Conservation (phyloP, 495 filamentous ascomycete genomes). For the Trichoderma asperelloides region DNA sequence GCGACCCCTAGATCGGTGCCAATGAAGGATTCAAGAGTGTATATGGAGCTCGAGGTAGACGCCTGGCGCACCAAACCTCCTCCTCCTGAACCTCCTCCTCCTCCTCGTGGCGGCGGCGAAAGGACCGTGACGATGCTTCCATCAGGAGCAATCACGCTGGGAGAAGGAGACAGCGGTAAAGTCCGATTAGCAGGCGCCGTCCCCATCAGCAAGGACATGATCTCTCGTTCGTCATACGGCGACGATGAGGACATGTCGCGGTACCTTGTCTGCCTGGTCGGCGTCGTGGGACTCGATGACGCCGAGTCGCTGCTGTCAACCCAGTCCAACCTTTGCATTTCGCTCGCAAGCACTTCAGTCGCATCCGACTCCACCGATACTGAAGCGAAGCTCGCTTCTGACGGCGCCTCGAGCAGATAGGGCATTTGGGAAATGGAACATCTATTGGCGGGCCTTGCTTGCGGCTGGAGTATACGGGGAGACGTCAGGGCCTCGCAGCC, state of each 20-base stretch:
- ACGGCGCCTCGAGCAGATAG: neutral
- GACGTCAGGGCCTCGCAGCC: neutral
- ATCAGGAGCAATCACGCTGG: neutral
- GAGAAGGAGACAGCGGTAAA: neutral
- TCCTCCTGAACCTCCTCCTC: neutral
- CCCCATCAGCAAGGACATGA: conserved; percentile 4
- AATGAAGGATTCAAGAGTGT: neutral
- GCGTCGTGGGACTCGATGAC: neutral
- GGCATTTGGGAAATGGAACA: neutral
- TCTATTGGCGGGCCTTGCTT: neutral
- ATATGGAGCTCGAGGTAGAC: neutral
- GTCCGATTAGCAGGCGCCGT: neutral
- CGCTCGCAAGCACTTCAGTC: neutral
- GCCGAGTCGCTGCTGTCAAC: neutral
- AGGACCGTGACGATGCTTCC: conserved; percentile 3
- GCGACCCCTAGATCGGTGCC: neutral
- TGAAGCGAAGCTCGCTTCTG: neutral
- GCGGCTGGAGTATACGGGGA: neutral
- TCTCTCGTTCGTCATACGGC: conserved; percentile 3
- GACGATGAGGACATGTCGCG: neutral
- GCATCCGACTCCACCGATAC: conserved; percentile 2
- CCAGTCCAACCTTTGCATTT: neutral
- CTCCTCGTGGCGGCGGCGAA: neutral
- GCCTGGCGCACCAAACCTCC: neutral
- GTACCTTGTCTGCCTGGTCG: neutral